These are phyloP conservation scores for Chlorella sorokiniana DNA, from an alignment of 139 green algal species.

Conservation along the genomic window DNA sequence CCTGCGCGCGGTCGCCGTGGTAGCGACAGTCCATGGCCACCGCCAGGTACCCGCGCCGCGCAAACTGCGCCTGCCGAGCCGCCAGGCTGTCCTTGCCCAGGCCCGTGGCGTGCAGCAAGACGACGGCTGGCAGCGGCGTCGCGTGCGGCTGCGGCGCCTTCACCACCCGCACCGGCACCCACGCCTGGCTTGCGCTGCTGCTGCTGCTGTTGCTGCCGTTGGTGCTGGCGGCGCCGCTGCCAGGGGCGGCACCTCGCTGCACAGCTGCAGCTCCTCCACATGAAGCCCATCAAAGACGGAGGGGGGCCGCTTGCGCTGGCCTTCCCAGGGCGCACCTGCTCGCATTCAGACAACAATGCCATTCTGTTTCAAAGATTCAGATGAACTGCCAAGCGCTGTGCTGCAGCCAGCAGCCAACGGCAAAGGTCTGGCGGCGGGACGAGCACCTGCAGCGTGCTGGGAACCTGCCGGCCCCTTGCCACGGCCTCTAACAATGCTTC, in stretches of 20 bases:
- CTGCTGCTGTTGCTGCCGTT: background rate
- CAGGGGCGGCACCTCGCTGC: constrained; percentile 11
- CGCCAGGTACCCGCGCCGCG: constrained; percentile 57
- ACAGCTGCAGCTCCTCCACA: constrained; percentile 36
- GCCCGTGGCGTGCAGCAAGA: constrained; percentile 61
- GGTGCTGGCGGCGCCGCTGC: background rate
- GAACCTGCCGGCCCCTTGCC: background rate
- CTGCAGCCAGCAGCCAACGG: background rate
- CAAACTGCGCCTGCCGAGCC: constrained; percentile 44
- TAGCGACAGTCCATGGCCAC: constrained; percentile 65
- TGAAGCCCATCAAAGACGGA: constrained; percentile 1
- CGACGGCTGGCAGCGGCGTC: constrained; percentile 26
- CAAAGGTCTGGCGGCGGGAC: background rate
- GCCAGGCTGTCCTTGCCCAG: constrained; percentile 44
- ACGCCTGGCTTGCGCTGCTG: constrained; percentile 41
- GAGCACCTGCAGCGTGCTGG: background rate
- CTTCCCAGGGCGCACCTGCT: background rate
- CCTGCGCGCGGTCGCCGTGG: constrained; percentile 49
- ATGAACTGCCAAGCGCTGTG: background rate
- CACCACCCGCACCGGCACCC: constrained; percentile 59
- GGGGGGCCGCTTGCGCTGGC: background rate
- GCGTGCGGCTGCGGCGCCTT: background rate
- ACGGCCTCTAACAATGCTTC: background rate
- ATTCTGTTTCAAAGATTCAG: too few species aligned
- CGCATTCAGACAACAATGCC: too few species aligned